Conservation (phyloP, 306 rosid genomes). For the Cicer yamashitae region DNA sequence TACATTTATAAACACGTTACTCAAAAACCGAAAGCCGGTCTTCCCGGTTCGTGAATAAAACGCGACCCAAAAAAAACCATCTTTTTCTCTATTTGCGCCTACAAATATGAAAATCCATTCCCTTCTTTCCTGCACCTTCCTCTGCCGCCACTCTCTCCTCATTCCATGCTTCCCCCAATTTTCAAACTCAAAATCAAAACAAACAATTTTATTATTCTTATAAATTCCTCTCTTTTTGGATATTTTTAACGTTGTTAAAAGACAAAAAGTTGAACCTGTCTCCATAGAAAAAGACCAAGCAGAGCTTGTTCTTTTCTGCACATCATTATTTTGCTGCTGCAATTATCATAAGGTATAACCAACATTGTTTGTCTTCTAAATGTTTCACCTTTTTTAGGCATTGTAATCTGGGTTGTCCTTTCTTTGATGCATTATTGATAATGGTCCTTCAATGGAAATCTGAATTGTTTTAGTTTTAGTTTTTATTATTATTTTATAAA, state of each 20-base stretch:
- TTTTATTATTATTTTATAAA: neutral
- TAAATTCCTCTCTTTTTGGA: neutral
- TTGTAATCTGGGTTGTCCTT: conserved; percentile 35
- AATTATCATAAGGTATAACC: conserved; percentile 45
- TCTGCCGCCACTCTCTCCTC: conserved; percentile 46
- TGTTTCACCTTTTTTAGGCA: conserved; percentile 27
- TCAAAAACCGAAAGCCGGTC: conserved; percentile 58
- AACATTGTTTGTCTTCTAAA: conserved; percentile 36
- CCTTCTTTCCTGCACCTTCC: conserved; percentile 50
- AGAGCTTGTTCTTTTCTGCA: conserved; percentile 33
- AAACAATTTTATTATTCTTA: neutral
- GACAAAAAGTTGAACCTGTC: conserved; percentile 28
- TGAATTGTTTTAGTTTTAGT: neutral
- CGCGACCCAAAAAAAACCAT: conserved; percentile 50
- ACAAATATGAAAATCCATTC: conserved; percentile 62
- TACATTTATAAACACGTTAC: neutral
- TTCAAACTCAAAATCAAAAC: neutral
- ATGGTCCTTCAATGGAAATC: neutral
- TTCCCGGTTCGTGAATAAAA: conserved; percentile 62
- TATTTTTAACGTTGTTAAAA: conserved; percentile 30
- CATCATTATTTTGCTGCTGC: conserved; percentile 28
- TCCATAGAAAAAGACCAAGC: conserved; percentile 33
- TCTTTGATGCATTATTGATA: conserved; percentile 49
- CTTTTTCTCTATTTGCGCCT: conserved; percentile 44
- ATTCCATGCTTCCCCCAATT: conserved; percentile 47